Evolutionary conservation across 2,329 filamentous ascomycete species (phyloP).

Genomic region (Alternaria metachromatica): DNA sequence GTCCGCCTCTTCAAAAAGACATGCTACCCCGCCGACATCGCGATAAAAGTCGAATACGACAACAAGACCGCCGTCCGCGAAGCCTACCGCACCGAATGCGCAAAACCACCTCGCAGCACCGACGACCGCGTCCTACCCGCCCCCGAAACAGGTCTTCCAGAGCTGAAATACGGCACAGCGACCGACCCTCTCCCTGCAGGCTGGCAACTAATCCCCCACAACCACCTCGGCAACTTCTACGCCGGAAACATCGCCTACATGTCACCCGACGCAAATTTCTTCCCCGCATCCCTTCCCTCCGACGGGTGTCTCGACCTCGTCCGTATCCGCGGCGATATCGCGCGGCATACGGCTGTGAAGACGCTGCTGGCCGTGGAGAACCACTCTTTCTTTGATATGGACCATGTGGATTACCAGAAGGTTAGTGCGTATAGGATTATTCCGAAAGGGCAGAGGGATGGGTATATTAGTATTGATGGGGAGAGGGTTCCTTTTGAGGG

Average conservation of each 20-base stretch:
- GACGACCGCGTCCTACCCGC: slow-evolving; percentile 34
- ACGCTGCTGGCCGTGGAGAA: slow-evolving; percentile 76
- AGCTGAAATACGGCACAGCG: slow-evolving; percentile 79
- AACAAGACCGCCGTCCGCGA: slow-evolving; percentile 76
- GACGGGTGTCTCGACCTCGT: slow-evolving; percentile 89
- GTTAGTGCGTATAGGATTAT: slow-evolving; percentile 85
- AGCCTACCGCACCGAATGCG: slow-evolving; percentile 64
- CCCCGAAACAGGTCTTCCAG: slow-evolving; percentile 63
- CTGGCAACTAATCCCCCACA: slow-evolving; percentile 76
- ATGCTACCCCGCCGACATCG: slow-evolving; percentile 87
- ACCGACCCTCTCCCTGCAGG: slow-evolving; percentile 76
- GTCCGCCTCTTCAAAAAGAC: slow-evolving; percentile 76
- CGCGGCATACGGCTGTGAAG: slow-evolving; percentile 68
- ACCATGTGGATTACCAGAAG: slow-evolving; percentile 81
- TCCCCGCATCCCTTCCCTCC: slow-evolving; percentile 78
- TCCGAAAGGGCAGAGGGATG: slow-evolving; percentile 66
- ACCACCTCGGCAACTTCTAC: slow-evolving; percentile 90
- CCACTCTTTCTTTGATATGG: slow-evolving; percentile 79
- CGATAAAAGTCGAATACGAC: slow-evolving; percentile 80
- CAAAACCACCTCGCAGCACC: slow-evolving; percentile 28
- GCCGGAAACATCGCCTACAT: slow-evolving; percentile 95
- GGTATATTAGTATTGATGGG: slow-evolving; percentile 93
- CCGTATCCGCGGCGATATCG: slow-evolving; percentile 77
- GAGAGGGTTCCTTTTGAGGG: slow-evolving; percentile 85
- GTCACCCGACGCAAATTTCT: slow-evolving; percentile 86